These are phyloP conservation scores for Glycyrrhiza uralensis DNA, from an alignment of 306 rosid species.

Conservation along the genomic window DNA sequence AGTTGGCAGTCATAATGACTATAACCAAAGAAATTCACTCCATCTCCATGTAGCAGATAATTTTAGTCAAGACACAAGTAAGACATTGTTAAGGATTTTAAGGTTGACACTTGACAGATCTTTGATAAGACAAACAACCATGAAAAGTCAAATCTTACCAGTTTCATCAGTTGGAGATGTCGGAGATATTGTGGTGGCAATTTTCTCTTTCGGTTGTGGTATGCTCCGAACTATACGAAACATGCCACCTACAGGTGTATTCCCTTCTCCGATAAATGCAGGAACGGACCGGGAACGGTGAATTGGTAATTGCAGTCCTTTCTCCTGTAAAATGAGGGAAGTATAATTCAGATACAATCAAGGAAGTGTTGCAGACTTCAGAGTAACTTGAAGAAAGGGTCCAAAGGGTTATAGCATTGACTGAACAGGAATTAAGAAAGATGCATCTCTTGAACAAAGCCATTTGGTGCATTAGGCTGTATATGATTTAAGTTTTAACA, in stretches of 20 bases:
- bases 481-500: no score
- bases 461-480: no score
- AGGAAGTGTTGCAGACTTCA: neutral
- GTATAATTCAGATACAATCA: constrained; percentile 11
- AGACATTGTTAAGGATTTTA: neutral
- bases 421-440: neutral
- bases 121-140: neutral
- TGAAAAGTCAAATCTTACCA: neutral
- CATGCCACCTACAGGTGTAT: constrained; percentile 20
- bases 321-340: constrained; percentile 45
- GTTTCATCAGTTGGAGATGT: constrained; percentile 28
- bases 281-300: constrained; percentile 44
- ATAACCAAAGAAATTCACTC: neutral
- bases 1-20: neutral
- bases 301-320: constrained; percentile 33
- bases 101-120: neutral
- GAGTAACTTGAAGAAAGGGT: neutral
- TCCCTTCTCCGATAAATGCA: constrained; percentile 23
- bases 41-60: neutral
- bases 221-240: constrained; percentile 30
- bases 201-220: constrained; percentile 24
- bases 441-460: neutral
- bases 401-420: neutral
- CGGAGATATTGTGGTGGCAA: neutral
- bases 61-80: neutral